Conservation (phyloP, 2,329 filamentous ascomycete species). For the Beauveria pseudobassiana region DNA sequence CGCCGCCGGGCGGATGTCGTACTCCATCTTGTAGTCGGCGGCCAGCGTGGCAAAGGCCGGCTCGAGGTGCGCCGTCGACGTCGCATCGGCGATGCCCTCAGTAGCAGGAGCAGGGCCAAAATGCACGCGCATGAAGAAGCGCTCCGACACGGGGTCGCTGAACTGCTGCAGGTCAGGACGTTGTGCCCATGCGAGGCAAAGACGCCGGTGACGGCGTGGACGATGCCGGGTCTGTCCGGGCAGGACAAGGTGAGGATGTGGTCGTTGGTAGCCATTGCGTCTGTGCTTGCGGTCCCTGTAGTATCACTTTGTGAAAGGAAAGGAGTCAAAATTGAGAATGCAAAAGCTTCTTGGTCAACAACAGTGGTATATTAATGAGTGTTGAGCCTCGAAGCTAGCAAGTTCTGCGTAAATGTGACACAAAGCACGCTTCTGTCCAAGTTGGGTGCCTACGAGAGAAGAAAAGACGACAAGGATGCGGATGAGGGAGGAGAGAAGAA, state of each 20-base stretch:
- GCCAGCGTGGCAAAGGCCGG: constrained; percentile 55
- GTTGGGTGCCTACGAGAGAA: constrained; percentile 2
- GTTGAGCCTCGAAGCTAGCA: constrained; percentile 11
- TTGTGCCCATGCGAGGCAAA: constrained; percentile 68
- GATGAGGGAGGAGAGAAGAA: neutral
- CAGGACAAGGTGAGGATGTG: constrained; percentile 76
- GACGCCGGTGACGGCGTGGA: constrained; percentile 74
- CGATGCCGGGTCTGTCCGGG: constrained; percentile 77
- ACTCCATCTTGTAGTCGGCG: constrained; percentile 58
- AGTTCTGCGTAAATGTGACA: neutral
- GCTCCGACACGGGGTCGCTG: constrained; percentile 64
- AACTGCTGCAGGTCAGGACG: constrained; percentile 80
- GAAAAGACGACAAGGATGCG: neutral
- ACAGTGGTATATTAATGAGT: constrained; percentile 13
- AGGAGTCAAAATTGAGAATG: neutral
- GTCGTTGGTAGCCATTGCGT: constrained; percentile 38
- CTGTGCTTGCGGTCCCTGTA: neutral
- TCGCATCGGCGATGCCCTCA: constrained; percentile 5
- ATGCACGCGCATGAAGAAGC: constrained; percentile 85
- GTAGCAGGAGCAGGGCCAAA: constrained; percentile 54
- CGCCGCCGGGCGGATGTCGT: constrained; percentile 59
- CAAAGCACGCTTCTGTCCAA: neutral
- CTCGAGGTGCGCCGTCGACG: constrained; percentile 42
- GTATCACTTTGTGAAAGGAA: constrained; percentile 2
- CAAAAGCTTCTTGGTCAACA: constrained; percentile 10